These are phyloP conservation scores for Aquilaria yunnanensis DNA, from an alignment of 345 rosid species.

Conservation along the genomic window DNA sequence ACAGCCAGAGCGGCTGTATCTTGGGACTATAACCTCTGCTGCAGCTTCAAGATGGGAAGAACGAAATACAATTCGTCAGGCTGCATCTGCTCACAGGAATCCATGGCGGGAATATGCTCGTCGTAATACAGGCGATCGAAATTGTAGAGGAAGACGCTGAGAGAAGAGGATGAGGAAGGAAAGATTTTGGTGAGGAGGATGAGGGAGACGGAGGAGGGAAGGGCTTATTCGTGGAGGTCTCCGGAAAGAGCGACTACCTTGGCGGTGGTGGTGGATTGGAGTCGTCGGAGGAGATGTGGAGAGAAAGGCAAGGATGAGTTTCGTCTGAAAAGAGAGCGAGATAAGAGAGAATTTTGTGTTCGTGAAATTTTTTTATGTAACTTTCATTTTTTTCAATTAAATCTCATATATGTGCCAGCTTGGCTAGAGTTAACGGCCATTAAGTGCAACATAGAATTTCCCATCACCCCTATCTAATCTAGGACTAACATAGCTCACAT, in stretches of 20 bases:
- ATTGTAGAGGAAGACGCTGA: slow-evolving; percentile 40
- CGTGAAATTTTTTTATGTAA: no score
- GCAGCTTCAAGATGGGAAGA: slow-evolving; percentile 61
- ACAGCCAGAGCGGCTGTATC: slow-evolving; percentile 96
- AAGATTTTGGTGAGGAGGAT: slow-evolving; percentile 37
- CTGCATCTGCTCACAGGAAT: slow-evolving; percentile 25
- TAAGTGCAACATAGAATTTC: no score
- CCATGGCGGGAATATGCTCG: slow-evolving; percentile 49
- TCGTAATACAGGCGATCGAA: slow-evolving; percentile 60
- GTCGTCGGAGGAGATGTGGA: background rate
- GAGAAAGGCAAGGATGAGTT: slow-evolving; percentile 33
- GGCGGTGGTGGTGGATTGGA: slow-evolving; percentile 29
- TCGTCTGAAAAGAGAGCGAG: no score
- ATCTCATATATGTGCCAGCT: no score
- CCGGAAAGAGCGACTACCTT: slow-evolving; percentile 62
- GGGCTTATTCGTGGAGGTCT: slow-evolving; percentile 45
- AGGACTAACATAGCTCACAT: no score
- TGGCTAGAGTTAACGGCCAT: no score
- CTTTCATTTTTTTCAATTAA: no score
- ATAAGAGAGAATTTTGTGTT: no score
- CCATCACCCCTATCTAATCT: no score
- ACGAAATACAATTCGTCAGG: slow-evolving; percentile 61
- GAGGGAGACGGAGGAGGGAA: slow-evolving; percentile 49
- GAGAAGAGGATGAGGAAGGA: slow-evolving; percentile 25
- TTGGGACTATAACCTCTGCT: slow-evolving; percentile 46